phyloP scores from a whole-genome alignment of 148 eudicot species.

The Rhododendron williamsianum region DNA sequence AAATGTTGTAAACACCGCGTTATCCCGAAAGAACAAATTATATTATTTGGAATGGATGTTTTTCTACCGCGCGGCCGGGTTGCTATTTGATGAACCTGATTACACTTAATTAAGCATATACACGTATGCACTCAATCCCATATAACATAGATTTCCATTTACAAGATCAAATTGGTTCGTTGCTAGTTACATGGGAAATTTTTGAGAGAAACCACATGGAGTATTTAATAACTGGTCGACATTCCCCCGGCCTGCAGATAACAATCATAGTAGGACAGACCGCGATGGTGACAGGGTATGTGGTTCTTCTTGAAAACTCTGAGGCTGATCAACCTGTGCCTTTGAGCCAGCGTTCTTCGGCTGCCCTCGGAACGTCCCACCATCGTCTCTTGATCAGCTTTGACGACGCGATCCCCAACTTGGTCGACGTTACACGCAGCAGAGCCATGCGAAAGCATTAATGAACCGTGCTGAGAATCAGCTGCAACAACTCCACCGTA shows the following conservation, averaged over 20 bases:
- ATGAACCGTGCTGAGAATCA: background rate
- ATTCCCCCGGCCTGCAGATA: background rate
- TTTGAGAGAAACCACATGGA: background rate
- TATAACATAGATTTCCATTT: background rate
- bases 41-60: too few relatives aligned
- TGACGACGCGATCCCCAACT: background rate
- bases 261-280: background rate
- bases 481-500: background rate
- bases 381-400: background rate
- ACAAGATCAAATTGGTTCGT: background rate
- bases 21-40: too few relatives aligned
- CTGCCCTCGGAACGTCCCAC: background rate
- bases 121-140: background rate
- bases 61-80: too few relatives aligned
- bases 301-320: constrained; percentile 1
- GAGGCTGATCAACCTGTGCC: background rate
- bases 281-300: constrained; percentile 1
- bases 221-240: background rate
- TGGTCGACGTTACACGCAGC: background rate
- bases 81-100: background rate
- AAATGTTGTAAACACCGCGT: too few relatives aligned
- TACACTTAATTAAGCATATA: background rate
- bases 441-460: background rate
- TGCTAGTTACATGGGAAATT: background rate
- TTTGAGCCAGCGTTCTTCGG: background rate